A percentile compares a stretch with the other conserved stretches of the same genome.
phyloP scores from a whole-genome alignment of 345 rosid genomes.

The Leavenworthia alabamica region DNA sequence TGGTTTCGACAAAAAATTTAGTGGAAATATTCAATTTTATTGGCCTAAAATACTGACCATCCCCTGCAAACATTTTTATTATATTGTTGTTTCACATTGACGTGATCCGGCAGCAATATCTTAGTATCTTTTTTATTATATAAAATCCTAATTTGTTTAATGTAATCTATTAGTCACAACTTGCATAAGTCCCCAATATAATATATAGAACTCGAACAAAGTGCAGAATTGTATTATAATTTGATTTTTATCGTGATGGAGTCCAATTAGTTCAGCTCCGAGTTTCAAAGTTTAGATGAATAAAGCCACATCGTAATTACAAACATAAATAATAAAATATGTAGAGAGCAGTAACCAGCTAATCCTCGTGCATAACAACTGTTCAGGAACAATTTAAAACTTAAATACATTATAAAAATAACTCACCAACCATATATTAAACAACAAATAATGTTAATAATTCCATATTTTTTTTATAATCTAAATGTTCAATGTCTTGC shows the following conservation, averaged over 20 bases:
- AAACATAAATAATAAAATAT: not conserved
- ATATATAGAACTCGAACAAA: not conserved
- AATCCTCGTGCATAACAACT: constrained; percentile 19
- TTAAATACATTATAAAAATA: not conserved
- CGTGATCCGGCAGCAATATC: constrained; percentile 21
- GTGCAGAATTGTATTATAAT: constrained; percentile 8
- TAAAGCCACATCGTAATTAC: constrained; percentile 4
- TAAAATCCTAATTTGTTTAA: not conserved
- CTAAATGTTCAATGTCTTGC: not conserved
- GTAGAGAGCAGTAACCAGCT: not conserved
- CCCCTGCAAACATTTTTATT: constrained; percentile 1
- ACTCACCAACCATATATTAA: not conserved
- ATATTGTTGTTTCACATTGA: not conserved
- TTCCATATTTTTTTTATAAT: not conserved
- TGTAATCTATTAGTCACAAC: not conserved
- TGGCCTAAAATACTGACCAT: not conserved
- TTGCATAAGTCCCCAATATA: constrained; percentile 2
- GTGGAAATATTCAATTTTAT: not conserved
- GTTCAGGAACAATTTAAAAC: constrained; percentile 3
- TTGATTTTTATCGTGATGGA: not conserved
- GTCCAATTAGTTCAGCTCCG: constrained; percentile 19
- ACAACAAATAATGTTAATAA: not conserved
- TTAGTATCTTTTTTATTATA: not conserved
- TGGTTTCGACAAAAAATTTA: not conserved
- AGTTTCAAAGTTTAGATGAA: not conserved